Base-by-base conservation (phyloP, 805 yeast genomes). In the Komagataella phaffii region DNA sequence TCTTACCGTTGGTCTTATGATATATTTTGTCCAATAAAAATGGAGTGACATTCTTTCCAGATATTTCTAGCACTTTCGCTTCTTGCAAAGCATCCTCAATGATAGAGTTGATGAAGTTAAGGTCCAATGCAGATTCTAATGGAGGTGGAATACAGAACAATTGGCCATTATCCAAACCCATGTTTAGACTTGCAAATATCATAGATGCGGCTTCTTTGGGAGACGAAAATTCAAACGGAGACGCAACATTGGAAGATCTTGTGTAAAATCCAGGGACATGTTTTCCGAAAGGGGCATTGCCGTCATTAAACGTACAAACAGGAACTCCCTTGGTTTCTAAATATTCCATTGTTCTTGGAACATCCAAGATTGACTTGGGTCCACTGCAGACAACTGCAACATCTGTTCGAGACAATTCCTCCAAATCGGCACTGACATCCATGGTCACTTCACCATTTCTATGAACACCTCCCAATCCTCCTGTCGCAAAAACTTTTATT, bases 351-450 rank as follows among this genome's bases (percentile, higher is more conserved):
- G 96, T 89, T 55, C 84, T 73, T 7, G 75, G 80, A 51, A 89
- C 83, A 59, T 88, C 96, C 52, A 88, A 68, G 50, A 88, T 88
- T 44, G 89, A 80, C 62, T 88, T 88, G 1, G 96, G 96, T 0
- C 96, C 96, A 6, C 95, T 82, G 62, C 96, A 88, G 7, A 88
- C 90, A n/a, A 88, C 96, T 0, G 88, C 81, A 1, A 88, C 88
- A 0, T 90, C 87, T 0, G 96, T 89, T 52, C 81, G 73, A 1
- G 89, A 83, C 51, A 89, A 70, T 61, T 88, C 96, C 49, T 88
- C 90, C 55, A 88, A 73, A 64, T 88, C 96, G 2, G 96, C 95
- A 58, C 90, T 81, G 21, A 88, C 72, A 64, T 88, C 96, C 81
- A 87, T 76, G 1, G 89, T 79, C 24, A 66, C 56, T 52, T 85